These are phyloP conservation scores for Colletotrichum truncatum DNA, from an alignment of 2,329 filamentous ascomycete genomes.

Conservation along the genomic window DNA sequence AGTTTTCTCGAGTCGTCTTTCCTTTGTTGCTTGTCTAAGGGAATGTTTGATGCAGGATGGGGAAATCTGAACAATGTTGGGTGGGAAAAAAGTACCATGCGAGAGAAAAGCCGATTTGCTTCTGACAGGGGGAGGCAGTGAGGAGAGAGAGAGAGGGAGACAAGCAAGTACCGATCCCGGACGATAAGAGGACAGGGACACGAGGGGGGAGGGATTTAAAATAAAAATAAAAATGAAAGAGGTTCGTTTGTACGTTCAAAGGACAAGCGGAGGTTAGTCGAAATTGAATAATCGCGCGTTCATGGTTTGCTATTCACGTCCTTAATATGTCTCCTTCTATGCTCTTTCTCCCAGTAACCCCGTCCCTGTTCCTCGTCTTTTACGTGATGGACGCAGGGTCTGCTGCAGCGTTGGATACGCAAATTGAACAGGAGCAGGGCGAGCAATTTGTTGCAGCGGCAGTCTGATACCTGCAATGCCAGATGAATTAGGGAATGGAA, in stretches of 20 bases:
- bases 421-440: neutral
- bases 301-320: neutral
- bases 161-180: conserved; percentile 3
- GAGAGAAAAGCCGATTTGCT: conserved; percentile 9
- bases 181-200: neutral
- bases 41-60: neutral
- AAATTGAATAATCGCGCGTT: conserved; percentile 14
- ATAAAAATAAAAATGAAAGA: neutral
- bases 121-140: neutral
- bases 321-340: neutral
- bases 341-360: neutral
- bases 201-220: neutral
- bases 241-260: neutral
- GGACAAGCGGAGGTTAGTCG: conserved; percentile 1
- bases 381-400: conserved; percentile 13
- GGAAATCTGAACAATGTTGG: neutral
- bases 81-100: neutral
- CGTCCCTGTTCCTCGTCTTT: conserved; percentile 11
- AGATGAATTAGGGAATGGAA: neutral
- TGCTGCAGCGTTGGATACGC: conserved; percentile 6
- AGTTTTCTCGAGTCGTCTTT: neutral
- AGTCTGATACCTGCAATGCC: conserved; percentile 11
- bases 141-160: neutral
- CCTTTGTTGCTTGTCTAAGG: neutral
- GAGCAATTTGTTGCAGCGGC: conserved; percentile 1